Evolutionary conservation across 2,329 filamentous ascomycete genomes (phyloP).

Genomic region (Metarhizium brunneum): DNA sequence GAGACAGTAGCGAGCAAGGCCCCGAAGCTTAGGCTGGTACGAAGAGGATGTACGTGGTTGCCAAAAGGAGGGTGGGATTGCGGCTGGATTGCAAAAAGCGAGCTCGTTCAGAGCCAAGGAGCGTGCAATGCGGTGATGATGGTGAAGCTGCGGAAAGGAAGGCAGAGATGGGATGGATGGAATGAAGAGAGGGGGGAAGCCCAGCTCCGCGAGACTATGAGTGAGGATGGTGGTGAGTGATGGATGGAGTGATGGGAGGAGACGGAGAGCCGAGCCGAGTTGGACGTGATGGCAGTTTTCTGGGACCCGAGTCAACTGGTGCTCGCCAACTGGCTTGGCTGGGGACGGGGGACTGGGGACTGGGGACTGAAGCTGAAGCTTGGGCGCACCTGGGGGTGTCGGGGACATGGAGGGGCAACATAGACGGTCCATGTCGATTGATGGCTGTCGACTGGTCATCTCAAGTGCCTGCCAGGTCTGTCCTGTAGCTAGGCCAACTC

Average conservation of each 20-base stretch:
- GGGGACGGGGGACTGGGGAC: too few relatives aligned
- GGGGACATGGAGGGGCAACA: too few relatives aligned
- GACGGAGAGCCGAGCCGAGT: background rate
- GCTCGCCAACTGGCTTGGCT: too few relatives aligned
- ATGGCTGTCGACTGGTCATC: too few relatives aligned
- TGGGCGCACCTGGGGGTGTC: too few relatives aligned
- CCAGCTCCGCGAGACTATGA: conserved; percentile 23
- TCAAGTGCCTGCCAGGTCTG: too few relatives aligned
- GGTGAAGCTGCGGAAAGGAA: conserved; percentile 30
- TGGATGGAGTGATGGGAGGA: conserved; percentile 9
- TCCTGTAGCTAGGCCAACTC: too few relatives aligned
- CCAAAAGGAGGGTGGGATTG: conserved; percentile 28
- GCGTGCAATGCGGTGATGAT: conserved; percentile 23
- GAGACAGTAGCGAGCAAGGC: conserved; percentile 12
- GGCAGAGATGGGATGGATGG: conserved; percentile 35
- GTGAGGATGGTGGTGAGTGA: conserved; percentile 14
- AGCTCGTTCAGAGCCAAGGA: conserved; percentile 28
- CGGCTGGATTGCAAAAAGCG: conserved; percentile 14
- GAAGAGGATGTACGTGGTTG: conserved; percentile 17
- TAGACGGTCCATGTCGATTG: too few relatives aligned
- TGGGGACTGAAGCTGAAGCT: too few relatives aligned
- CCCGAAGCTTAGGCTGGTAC: conserved; percentile 6
- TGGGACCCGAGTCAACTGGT: background rate
- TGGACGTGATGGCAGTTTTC: background rate
- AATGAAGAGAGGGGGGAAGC: conserved; percentile 14